Percentiles rank a stretch among this genome's conserved stretches.
Evolutionary conservation across 345 rosid species (phyloP).

Genomic region (Euphorbia pulcherrima): DNA sequence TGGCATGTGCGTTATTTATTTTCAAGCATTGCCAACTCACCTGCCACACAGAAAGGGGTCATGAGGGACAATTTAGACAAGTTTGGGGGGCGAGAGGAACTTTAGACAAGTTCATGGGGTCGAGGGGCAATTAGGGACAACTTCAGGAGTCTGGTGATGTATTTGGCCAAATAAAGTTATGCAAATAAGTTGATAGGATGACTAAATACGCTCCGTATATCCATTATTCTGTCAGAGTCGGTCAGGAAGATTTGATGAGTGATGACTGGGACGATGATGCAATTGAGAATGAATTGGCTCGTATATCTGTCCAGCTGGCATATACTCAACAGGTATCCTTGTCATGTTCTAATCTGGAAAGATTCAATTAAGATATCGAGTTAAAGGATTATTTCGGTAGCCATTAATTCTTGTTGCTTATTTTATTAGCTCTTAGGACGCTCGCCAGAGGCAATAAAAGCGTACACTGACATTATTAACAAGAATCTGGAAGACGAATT

Average conservation of each 20-base stretch:
- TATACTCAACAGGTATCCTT: slow-evolving; percentile 74
- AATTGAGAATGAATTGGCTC: slow-evolving; percentile 84
- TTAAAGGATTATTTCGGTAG: slow-evolving; percentile 1
- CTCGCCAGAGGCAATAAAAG: slow-evolving; percentile 54
- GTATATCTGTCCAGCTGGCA: slow-evolving; percentile 79
- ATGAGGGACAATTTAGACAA: no score
- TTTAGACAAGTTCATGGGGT: no score
- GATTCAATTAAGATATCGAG: neutral
- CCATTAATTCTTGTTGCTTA: slow-evolving; percentile 24
- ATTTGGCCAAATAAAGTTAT: neutral
- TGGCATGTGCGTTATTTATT: no score
- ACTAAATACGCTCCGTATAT: neutral
- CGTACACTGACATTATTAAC: slow-evolving; percentile 56
- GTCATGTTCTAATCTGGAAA: neutral
- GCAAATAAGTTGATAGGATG: neutral
- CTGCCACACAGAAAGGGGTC: no score
- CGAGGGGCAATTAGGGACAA: no score
- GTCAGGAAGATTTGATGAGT: slow-evolving; percentile 80
- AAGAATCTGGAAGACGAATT: slow-evolving; percentile 74
- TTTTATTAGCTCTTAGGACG: slow-evolving; percentile 67
- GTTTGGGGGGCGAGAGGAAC: no score
- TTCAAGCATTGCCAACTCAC: no score
- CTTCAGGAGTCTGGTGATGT: no score
- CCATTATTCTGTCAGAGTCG: slow-evolving; percentile 49
- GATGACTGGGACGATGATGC: slow-evolving; percentile 72